Percentiles rank a stretch among this genome's conserved stretches.
These are phyloP conservation scores for Ambrosiella beaveri DNA, from an alignment of 2,329 filamentous ascomycete species.

Conservation along the genomic window DNA sequence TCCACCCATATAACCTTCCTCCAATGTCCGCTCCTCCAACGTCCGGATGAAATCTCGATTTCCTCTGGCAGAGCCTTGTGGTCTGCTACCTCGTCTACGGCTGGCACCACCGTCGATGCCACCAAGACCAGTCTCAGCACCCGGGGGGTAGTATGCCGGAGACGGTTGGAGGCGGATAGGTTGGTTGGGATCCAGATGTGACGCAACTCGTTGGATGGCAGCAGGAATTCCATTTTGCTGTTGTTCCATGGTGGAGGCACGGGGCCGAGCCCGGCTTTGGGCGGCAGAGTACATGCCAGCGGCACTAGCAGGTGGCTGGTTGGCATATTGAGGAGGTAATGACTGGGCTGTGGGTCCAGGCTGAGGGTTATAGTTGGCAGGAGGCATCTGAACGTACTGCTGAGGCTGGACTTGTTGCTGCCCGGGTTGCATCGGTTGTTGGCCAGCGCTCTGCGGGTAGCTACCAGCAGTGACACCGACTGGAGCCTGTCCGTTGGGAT, in stretches of 20 bases:
- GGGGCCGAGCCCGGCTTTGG: conserved; percentile 55
- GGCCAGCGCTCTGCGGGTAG: conserved; percentile 19
- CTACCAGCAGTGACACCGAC: conserved; percentile 5
- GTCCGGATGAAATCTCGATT: conserved; percentile 88
- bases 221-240: conserved; percentile 84
- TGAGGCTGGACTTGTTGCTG: conserved; percentile 63
- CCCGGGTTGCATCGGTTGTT: conserved; percentile 21
- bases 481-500: conserved; percentile 35
- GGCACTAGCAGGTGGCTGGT: conserved; percentile 24
- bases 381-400: conserved; percentile 5
- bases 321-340: conserved; percentile 45
- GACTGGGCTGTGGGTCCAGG: conserved; percentile 36
- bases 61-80: conserved; percentile 39
- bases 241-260: conserved; percentile 92
- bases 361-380: conserved; percentile 2
- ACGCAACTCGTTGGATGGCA: conserved; percentile 84
- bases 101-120: conserved; percentile 46
- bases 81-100: conserved; percentile 59
- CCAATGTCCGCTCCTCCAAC: conserved; percentile 81
- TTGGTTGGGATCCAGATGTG: conserved; percentile 84
- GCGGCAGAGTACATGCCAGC: conserved; percentile 21
- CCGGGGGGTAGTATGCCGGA: conserved; percentile 91
- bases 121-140: conserved; percentile 49
- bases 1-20: conserved; percentile 70
- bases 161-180: conserved; percentile 90